These are phyloP conservation scores for Cyphellophora attinorum DNA, from an alignment of 2,329 filamentous ascomycete genomes.

Conservation along the genomic window DNA sequence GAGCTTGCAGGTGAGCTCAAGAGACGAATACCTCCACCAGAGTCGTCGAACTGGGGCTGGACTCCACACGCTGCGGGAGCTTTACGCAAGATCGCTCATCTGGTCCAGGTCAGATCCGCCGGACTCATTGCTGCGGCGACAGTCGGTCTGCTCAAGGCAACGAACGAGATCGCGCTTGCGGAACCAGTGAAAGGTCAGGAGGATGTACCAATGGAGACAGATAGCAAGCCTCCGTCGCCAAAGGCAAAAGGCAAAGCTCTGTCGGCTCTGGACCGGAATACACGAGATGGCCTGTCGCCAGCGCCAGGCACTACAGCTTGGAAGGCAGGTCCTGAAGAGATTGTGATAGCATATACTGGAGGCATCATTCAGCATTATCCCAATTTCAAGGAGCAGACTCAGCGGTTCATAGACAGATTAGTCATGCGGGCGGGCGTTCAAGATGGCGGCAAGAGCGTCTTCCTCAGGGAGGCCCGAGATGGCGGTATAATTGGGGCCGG, in stretches of 20 bases:
- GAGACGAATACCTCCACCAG: conserved; percentile 45
- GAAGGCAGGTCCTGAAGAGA: conserved; percentile 40
- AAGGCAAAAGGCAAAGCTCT: conserved; percentile 6
- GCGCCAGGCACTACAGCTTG: conserved; percentile 16
- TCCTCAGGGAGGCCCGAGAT: conserved; percentile 42
- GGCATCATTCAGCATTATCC: conserved; percentile 74
- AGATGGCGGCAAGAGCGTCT: conserved; percentile 39
- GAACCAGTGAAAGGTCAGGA: conserved; percentile 12
- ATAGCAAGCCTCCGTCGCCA: conserved; percentile 12
- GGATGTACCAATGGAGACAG: conserved; percentile 7
- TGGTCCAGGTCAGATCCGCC: conserved; percentile 63
- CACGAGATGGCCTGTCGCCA: conserved; percentile 10
- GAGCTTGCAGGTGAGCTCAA: conserved; percentile 35
- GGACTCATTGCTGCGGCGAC: conserved; percentile 65
- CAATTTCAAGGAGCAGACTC: conserved; percentile 61
- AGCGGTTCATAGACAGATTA: conserved; percentile 54
- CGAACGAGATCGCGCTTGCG: conserved; percentile 48
- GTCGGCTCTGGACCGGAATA: conserved; percentile 3
- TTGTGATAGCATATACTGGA: conserved; percentile 71
- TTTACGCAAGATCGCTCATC: conserved; percentile 58
- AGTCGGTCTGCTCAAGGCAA: conserved; percentile 58
- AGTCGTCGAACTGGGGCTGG: conserved; percentile 49
- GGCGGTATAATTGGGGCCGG: conserved; percentile 48
- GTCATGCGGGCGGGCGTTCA: conserved; percentile 36
- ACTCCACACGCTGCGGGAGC: conserved; percentile 48